These are phyloP conservation scores for Kazachstania bromeliacearum DNA, from an alignment of 805 yeast genomes.

Conservation along the genomic window DNA sequence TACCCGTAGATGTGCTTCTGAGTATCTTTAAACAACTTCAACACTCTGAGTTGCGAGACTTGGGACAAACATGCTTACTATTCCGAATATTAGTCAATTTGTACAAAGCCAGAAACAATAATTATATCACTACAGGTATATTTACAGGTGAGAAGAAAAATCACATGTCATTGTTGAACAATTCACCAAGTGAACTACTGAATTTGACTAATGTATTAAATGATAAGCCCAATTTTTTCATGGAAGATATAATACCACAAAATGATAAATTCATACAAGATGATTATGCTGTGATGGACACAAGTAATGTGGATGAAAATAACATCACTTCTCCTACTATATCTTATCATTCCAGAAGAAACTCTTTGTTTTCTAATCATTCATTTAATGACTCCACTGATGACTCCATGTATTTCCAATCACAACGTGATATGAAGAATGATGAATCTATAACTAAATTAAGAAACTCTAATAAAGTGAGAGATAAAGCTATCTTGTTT, in stretches of 20 bases:
- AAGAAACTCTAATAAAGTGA: constrained; percentile 26
- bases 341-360: constrained; percentile 2
- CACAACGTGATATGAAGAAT: not conserved
- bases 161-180: too few relatives aligned
- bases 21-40: too few relatives aligned
- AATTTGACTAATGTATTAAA: too few relatives aligned
- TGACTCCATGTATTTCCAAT: constrained; percentile 1
- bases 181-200: too few relatives aligned
- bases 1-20: too few relatives aligned
- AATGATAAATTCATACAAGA: not conserved
- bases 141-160: too few relatives aligned
- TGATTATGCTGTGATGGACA: not conserved
- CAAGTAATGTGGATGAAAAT: not conserved
- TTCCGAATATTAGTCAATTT: too few relatives aligned
- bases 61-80: too few relatives aligned
- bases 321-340: not conserved
- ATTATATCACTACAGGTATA: too few relatives aligned
- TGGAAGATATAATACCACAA: not conserved
- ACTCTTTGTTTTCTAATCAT: constrained; percentile 3
- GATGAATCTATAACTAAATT: constrained; percentile 18
- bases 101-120: too few relatives aligned
- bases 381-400: constrained; percentile 5
- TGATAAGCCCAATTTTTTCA: not conserved
- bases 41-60: too few relatives aligned
- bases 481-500: constrained; percentile 25